phyloP scores from a whole-genome alignment of 23 red algal genomes.

The Gracilaria vermiculophylla region DNA sequence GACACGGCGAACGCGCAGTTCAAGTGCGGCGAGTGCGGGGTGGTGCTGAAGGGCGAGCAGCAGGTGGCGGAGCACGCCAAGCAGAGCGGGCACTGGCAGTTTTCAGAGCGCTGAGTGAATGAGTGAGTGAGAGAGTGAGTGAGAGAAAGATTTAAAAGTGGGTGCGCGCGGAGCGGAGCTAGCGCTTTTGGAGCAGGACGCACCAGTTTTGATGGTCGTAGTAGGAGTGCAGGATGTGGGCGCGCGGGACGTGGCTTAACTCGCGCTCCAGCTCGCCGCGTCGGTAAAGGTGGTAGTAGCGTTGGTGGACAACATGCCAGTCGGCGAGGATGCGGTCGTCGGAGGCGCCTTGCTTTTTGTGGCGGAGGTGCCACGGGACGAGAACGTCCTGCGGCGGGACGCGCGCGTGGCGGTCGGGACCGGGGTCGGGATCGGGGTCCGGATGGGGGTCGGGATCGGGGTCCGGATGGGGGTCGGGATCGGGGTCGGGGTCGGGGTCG shows the following conservation, averaged over 20 bases:
- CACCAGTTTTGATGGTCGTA: slow-evolving; percentile 86
- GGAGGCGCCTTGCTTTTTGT: slow-evolving; percentile 21
- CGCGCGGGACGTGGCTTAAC: slow-evolving; percentile 28
- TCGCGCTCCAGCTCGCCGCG: slow-evolving; percentile 60
- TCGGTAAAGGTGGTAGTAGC: slow-evolving; percentile 81
- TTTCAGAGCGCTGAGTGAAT: slow-evolving; percentile 75
- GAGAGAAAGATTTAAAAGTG: background rate
- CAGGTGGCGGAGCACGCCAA: slow-evolving; percentile 64
- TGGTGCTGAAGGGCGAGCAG: slow-evolving; percentile 70
- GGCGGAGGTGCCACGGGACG: slow-evolving; percentile 76
- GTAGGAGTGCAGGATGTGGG: slow-evolving; percentile 28
- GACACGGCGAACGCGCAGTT: slow-evolving; percentile 81
- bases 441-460: background rate
- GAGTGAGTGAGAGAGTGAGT: too few species aligned
- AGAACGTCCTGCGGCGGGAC: slow-evolving; percentile 69
- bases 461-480: slow-evolving; percentile 32
- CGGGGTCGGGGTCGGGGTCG: background rate
- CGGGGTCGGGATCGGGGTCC: slow-evolving; percentile 7
- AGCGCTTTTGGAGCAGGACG: slow-evolving; percentile 42
- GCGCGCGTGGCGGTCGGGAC: too few species aligned
- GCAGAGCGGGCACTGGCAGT: slow-evolving; percentile 77
- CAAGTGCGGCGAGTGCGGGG: slow-evolving; percentile 74
- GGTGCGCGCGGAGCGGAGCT: too few species aligned
- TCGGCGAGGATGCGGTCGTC: slow-evolving; percentile 26
- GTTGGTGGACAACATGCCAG: slow-evolving; percentile 11